Evolutionary conservation across 1,284 basidiomycete species (phyloP).

Genomic region (Rhizoctonia solani): DNA sequence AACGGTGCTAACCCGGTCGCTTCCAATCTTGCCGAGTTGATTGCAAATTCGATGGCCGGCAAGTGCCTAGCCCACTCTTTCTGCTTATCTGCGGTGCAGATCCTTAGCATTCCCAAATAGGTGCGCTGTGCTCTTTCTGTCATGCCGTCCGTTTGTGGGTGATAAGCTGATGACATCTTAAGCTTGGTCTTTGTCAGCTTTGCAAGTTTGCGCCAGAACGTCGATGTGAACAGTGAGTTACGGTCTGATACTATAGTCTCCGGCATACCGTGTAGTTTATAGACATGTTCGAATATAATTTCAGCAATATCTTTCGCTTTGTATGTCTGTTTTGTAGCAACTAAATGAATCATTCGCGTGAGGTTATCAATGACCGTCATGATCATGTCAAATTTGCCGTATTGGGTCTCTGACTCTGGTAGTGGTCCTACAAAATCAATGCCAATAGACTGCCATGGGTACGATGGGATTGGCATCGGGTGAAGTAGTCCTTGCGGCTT

Average conservation of each 20-base stretch:
- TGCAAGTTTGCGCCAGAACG: slow-evolving; percentile 41
- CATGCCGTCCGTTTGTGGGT: slow-evolving; percentile 42
- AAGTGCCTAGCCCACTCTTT: slow-evolving; percentile 39
- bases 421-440: slow-evolving; percentile 50
- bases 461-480: slow-evolving; percentile 35
- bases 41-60: slow-evolving; percentile 43
- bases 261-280: slow-evolving; percentile 36
- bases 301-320: slow-evolving; percentile 39
- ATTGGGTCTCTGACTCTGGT: slow-evolving; percentile 42
- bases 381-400: slow-evolving; percentile 44
- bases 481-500: slow-evolving; percentile 39
- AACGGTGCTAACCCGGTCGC: slow-evolving; percentile 48
- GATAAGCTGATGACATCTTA: slow-evolving; percentile 41
- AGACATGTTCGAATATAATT: slow-evolving; percentile 38
- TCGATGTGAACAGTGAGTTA: neutral
- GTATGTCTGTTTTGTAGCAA: slow-evolving; percentile 35
- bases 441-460: slow-evolving; percentile 42
- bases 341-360: slow-evolving; percentile 40
- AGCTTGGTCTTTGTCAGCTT: slow-evolving; percentile 41
- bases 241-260: no score
- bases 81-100: slow-evolving; percentile 39
- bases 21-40: slow-evolving; percentile 44
- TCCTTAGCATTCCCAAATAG: slow-evolving; percentile 38
- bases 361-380: slow-evolving; percentile 47
- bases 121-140: slow-evolving; percentile 37